Percentiles rank a stretch among this genome's conserved stretches.
phyloP scores from a whole-genome alignment of 2,329 filamentous ascomycete species.

The Penicillium sp. region DNA sequence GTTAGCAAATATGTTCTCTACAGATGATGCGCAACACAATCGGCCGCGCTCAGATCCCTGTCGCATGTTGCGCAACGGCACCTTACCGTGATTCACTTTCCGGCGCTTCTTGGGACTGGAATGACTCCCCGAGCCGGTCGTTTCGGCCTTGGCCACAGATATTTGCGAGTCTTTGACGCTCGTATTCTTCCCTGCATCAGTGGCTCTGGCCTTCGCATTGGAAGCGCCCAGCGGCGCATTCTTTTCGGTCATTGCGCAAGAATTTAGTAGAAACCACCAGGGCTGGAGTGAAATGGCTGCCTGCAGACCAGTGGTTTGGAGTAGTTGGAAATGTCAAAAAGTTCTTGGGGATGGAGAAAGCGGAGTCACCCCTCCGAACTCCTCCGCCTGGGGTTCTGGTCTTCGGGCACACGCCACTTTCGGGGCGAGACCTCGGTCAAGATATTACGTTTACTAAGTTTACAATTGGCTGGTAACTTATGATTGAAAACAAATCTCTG shows the following conservation, averaged over 20 bases:
- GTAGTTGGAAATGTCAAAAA: conserved; percentile 16
- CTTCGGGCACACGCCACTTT: conserved; percentile 4
- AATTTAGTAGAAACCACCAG: conserved; percentile 21
- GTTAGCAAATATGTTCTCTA: conserved; percentile 26
- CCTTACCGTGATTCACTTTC: conserved; percentile 85
- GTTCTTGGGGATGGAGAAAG: conserved; percentile 19
- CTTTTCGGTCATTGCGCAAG: conserved; percentile 33
- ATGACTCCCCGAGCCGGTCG: conserved; percentile 34
- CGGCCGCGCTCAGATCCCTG: conserved; percentile 24
- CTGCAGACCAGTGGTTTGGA: conserved; percentile 26
- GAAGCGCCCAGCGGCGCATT: conserved; percentile 25
- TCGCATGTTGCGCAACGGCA: conserved; percentile 27
- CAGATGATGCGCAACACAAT: conserved; percentile 17
- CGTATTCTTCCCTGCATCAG: conserved; percentile 29
- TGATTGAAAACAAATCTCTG: neutral
- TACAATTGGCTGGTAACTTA: neutral
- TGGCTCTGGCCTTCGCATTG: conserved; percentile 24
- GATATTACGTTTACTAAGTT: neutral
- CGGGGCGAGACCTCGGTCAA: conserved; percentile 12
- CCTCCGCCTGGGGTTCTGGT: conserved; percentile 20
- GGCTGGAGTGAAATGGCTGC: conserved; percentile 22
- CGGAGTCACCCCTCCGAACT: conserved; percentile 29
- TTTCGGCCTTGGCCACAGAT: conserved; percentile 36
- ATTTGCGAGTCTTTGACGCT: conserved; percentile 32
- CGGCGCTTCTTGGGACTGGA: conserved; percentile 75